Base-by-base conservation (phyloP, 2,329 filamentous ascomycete species). In the Claviceps maximensis region DNA sequence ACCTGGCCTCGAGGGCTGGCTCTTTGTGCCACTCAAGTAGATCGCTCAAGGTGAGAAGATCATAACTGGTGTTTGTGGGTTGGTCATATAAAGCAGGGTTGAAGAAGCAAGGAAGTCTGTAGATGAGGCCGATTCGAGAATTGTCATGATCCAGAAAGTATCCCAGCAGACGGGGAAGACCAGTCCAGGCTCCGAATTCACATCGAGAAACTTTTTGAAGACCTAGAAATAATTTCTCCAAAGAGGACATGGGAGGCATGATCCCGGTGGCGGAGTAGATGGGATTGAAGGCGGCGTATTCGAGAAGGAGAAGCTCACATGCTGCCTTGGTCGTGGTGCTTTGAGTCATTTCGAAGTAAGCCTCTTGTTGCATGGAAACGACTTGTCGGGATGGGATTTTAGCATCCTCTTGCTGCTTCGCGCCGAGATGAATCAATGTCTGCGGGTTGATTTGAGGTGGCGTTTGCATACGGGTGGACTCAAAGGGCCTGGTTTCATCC, bases 141-240 rank as follows among this genome's bases (percentile, higher is more conserved):
- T 79, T 73, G 19, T 80, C 77, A 51, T 84, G 74, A 60, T 90
- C 86, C 63, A 90, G 86, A 60, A 88, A 89, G 61, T 88, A 90
- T 2, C 79, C 82, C 13, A 84, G 67, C 46, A 85, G 69, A 23
- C 77, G 74, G 17, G 82, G 78, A 10, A 83, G 61, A 57, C 86
- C 74, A 63, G 77, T 82, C 73, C 76, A 86, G 2, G 82, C 75
- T 25, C 69, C 74, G 6, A 69, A 74, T 1, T 73, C 71, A 21
- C 73, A 70, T 46, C 75, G 75, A 0, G 76, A 71, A 52, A 77
- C 74, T 23, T 74, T 71, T 60, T 76, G 80, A 13, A 84, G 69
- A 0, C 75, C 79, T 4, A 77, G 71, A 15, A 77, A 82, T 15
- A 84, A 68, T 61, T 77, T 82, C 63, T 84, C 81, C 56, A 84